phyloP scores from a whole-genome alignment of 148 eudicot species.

The Silene latifolia region DNA sequence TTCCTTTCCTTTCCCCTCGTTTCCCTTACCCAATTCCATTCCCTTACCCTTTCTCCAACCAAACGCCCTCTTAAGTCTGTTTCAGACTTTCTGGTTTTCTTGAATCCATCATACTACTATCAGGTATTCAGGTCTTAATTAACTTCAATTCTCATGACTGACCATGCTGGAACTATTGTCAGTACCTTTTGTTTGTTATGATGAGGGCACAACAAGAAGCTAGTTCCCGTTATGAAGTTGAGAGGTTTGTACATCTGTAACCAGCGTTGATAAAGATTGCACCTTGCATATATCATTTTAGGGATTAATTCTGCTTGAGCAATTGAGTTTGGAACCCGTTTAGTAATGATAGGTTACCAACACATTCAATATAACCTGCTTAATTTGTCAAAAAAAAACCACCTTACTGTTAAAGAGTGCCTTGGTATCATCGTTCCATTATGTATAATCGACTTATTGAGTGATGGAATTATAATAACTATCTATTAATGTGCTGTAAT shows the following conservation, averaged over 20 bases:
- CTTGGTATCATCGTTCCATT: not conserved
- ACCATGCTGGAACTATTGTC: not conserved
- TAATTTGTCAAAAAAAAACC: too few species aligned
- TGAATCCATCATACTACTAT: too few species aligned
- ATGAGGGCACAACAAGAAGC: not conserved
- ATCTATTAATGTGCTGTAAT: slow-evolving; percentile 13
- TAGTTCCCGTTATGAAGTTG: not conserved
- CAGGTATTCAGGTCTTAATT: not conserved
- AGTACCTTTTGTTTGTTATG: not conserved
- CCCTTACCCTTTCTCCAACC: too few species aligned
- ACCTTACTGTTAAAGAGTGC: too few species aligned
- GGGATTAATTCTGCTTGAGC: not conserved
- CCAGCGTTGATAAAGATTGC: not conserved
- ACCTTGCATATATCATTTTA: not conserved
- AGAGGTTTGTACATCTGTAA: not conserved
- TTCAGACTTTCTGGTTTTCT: too few species aligned
- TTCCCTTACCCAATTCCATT: too few species aligned
- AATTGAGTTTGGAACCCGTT: too few species aligned
- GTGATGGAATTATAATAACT: not conserved
- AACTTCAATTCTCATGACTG: not conserved
- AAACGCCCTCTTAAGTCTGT: too few species aligned
- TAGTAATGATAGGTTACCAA: not conserved
- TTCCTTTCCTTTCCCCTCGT: too few species aligned
- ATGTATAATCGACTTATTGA: not conserved
- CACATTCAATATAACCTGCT: not conserved